phyloP scores from a whole-genome alignment of 2,329 filamentous ascomycete genomes.

The Colletotrichum musae region DNA sequence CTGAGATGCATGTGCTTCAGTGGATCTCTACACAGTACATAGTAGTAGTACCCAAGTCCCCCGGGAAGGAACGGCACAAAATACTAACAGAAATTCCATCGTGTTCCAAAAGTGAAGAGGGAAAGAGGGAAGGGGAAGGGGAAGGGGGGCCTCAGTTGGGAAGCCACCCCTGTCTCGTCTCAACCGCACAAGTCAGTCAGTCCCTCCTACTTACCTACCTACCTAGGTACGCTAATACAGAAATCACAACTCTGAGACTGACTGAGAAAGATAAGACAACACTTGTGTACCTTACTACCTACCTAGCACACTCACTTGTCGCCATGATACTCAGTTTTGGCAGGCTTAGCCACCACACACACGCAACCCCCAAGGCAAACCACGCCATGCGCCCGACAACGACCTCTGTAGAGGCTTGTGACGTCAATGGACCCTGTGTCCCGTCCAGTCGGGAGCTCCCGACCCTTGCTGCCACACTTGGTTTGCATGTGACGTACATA shows the following conservation, averaged over 20 bases:
- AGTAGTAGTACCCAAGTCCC: not conserved
- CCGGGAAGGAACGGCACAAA: not conserved
- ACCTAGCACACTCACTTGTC: no score
- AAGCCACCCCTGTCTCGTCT: constrained; percentile 1
- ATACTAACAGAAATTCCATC: constrained; percentile 18
- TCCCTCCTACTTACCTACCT: no score
- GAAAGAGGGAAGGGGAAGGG: no score
- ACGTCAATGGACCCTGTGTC: constrained; percentile 32
- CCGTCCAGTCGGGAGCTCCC: constrained; percentile 38
- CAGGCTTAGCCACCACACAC: not conserved
- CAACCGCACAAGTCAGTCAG: no score
- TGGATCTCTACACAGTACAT: not conserved
- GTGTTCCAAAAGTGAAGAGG: constrained; percentile 4
- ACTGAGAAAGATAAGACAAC: no score
- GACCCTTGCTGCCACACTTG: constrained; percentile 31
- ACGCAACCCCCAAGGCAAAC: not conserved
- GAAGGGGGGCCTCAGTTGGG: not conserved
- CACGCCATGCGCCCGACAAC: not conserved
- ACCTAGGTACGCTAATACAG: no score
- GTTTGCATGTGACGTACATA: constrained; percentile 38
- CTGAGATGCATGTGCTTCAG: constrained; percentile 18
- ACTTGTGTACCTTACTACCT: no score
- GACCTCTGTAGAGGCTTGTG: not conserved
- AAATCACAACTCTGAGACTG: no score
- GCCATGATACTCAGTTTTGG: no score